These are phyloP conservation scores for Suillus weaverae DNA, from an alignment of 768 basidiomycete genomes.

Conservation along the genomic window DNA sequence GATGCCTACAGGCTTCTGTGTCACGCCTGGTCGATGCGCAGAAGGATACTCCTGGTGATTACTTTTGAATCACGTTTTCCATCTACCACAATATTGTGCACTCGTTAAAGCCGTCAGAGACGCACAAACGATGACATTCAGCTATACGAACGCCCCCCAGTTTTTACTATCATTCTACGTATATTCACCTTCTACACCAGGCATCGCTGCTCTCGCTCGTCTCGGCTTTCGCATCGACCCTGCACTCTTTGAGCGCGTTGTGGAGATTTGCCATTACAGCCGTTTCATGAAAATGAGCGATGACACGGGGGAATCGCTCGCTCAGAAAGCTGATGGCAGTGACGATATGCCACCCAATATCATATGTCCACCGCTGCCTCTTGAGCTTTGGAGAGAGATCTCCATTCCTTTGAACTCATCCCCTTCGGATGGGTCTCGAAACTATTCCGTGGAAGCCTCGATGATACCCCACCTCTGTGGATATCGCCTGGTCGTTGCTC, in stretches of 20 bases:
- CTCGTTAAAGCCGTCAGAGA: slow-evolving; percentile 1
- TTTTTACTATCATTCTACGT: slow-evolving; percentile 4
- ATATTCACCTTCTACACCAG: not conserved
- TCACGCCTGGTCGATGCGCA: slow-evolving; percentile 1
- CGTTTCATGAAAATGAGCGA: too few relatives aligned
- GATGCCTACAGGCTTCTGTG: not conserved
- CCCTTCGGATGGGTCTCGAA: slow-evolving; percentile 1
- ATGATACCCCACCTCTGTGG: not conserved
- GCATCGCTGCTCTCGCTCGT: slow-evolving; percentile 7
- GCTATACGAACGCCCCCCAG: not conserved
- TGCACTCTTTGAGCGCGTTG: not conserved
- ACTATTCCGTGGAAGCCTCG: not conserved
- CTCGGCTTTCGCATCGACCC: slow-evolving; percentile 5
- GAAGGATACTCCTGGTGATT: not conserved
- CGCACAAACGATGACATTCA: not conserved
- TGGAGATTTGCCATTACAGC: not conserved
- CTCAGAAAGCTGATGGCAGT: not conserved
- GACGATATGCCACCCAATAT: not conserved
- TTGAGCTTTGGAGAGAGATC: not conserved
- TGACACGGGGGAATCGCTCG: not conserved
- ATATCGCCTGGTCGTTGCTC: not conserved
- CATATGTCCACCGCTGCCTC: not conserved
- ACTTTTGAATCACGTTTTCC: slow-evolving; percentile 1
- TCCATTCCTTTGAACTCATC: not conserved
- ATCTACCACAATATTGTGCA: not conserved